Evolutionary conservation across 169 alveolate genomes (phyloP).

Genomic region (Plasmodium reichenowi): DNA sequence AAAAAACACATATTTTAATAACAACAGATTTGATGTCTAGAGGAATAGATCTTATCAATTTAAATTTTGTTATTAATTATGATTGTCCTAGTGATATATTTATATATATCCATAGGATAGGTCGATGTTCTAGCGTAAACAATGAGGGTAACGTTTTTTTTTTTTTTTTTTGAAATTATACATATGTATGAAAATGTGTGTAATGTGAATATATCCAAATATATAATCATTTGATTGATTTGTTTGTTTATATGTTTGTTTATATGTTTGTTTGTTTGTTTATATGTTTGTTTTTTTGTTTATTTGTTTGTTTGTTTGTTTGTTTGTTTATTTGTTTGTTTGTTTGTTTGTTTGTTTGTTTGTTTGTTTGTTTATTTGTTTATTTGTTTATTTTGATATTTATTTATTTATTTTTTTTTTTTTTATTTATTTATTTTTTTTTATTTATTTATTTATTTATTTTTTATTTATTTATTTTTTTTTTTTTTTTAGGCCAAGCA

Average conservation of each 20-base stretch:
- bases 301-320: no score
- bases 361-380: no score
- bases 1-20: conserved; percentile 97
- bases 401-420: conserved; percentile 33
- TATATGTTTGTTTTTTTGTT: neutral
- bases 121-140: conserved; percentile 84
- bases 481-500: conserved; percentile 42
- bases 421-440: neutral
- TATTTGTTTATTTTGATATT: neutral
- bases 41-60: conserved; percentile 99
- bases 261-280: neutral
- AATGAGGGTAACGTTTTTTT: conserved; percentile 50
- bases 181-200: neutral
- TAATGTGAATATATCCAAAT: neutral
- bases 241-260: no score
- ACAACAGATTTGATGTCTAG: conserved; percentile 99
- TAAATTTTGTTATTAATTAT: conserved; percentile 98
- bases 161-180: neutral
- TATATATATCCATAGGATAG: conserved; percentile 96
- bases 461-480: conserved; percentile 5
- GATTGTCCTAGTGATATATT: conserved; percentile 97
- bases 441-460: no score
- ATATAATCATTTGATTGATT: neutral
- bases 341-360: no score
- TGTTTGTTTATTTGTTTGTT: neutral